These are phyloP conservation scores for Fusarium nanum DNA, from an alignment of 2,329 filamentous ascomycete genomes.

Conservation along the genomic window DNA sequence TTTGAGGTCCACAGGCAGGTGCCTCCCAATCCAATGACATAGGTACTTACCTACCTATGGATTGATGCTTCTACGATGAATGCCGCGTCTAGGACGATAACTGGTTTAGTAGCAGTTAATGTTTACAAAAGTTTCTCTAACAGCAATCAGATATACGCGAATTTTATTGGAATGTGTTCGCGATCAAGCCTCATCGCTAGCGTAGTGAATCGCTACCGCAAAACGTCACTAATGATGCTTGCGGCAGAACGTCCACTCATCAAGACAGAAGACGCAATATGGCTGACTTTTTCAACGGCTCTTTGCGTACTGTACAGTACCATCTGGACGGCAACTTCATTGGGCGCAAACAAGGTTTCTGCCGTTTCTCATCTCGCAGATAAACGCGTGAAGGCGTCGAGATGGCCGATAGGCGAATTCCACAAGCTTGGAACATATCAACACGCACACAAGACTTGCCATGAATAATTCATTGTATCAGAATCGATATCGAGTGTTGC, in stretches of 20 bases:
- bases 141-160: not conserved
- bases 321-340: conserved; percentile 8
- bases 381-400: conserved; percentile 6
- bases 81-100: not conserved
- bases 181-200: conserved; percentile 15
- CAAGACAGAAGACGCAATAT: conserved; percentile 7
- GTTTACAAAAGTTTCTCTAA: not conserved
- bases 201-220: conserved; percentile 7
- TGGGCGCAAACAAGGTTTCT: conserved; percentile 30
- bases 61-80: not conserved
- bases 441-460: not conserved
- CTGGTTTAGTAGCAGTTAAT: not conserved
- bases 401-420: conserved; percentile 8
- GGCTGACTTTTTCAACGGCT: conserved; percentile 22
- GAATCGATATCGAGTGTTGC: not conserved
- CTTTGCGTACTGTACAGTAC: not conserved
- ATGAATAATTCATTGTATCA: not conserved
- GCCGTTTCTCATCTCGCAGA: conserved; percentile 21
- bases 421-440: not conserved
- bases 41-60: not conserved
- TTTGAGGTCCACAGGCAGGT: too few species aligned
- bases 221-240: conserved; percentile 39
- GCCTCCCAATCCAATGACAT: too few species aligned
- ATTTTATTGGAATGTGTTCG: conserved; percentile 18
- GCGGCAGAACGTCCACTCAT: conserved; percentile 6